Evolutionary conservation across 2,329 filamentous ascomycete species (phyloP), one percentile per base, ranked within the genome.

Genomic region (Apiospora saccharicola): DNA sequence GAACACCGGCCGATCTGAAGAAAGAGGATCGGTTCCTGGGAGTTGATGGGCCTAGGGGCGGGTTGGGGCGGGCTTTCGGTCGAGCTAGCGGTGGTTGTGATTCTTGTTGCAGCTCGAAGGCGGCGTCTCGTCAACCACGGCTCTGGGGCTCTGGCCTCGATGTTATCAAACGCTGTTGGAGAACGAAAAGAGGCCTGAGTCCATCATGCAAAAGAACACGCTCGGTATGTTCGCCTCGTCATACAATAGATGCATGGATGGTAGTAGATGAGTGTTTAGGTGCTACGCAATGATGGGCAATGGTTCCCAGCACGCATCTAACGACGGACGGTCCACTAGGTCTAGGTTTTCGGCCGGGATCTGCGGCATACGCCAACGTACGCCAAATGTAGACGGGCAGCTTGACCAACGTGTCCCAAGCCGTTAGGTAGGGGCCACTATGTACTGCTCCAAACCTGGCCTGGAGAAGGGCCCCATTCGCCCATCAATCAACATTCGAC

Each of bases 231-330:
- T 30, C 37, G 53, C 53, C 53, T 61, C 30, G 53, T 37, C 53
- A 61, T 41, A 41, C 34, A 41, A 64, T 7, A 41, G 34, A 64
- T 64, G 57, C 57, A 64, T 64, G 57, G 34, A 41, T 64, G 30
- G 57, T 41, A 19, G 53, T 34, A 57, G 57, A 19, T 64, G 57
- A n/a, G 34, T 37, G 53, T 34, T 34, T 64, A 24, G 57, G 57
- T 64, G 57, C 57, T 64, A 64, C 57, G 57, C 57, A 64, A 64
- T 64, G 34, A 64, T 64, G 34, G 57, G 34, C 57, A 41, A 64
- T 64, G 34, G 57, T 64, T 64, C 57, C 57, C 30, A 64, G 34
- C 13, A 30, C 37, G 37, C 37, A 37, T 34, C 57, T 64, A 64
- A 64, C 49, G n/a, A 51, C 19, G 57, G 57, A 41, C n/a, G 57